Base-by-base conservation (phyloP, 192 early-diverging fungal genomes). In the Paraglomus occultum region DNA sequence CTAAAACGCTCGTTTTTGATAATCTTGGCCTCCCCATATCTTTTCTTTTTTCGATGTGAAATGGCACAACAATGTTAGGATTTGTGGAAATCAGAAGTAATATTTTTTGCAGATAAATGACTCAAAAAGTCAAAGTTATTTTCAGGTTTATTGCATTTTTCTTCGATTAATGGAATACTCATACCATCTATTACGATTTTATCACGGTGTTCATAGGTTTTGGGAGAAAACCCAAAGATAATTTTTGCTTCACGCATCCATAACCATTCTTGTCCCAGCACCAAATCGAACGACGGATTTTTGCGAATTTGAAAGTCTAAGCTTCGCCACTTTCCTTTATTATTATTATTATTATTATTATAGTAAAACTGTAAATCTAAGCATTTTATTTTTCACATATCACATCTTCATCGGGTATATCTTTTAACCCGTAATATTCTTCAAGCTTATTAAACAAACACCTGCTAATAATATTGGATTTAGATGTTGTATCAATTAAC, bases 391-490 rank as follows among this genome's bases (percentile, higher is more conserved):
- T 55, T 17, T 55, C 23, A 20, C 17, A 6, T 17, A 20, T 20
- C 23, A 50, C 15, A 9, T 50, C 48, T 50, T 39, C 38, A 39
- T 7, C 6, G 12, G 22, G 8, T n/a, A n/a, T n/a, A 60, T 22
- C 38, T 12, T 38, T 6, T 60, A 60, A 31, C 17, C 58, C 38
- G 43, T 60, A 60, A 60, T 60, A 7, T 38, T 20, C 17, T 60
- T 17, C 53, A 55, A 55, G 53, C 17, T 11, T 55, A 55, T 55
- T 55, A 55, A 11, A 55, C 53, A 55, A 60, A 42, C 22, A 39
- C 38, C 22, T 60, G 58, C 58, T 60, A 60, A 60, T 60, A 38
- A 42, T 60, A 60, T 60, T 60, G 6, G 17, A 60, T 38, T 60
- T 60, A 12, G 38, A 60, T 7, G 58, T 31, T 60, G 38, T 60